phyloP scores from a whole-genome alignment of 2,329 filamentous ascomycete species.

The Diaporthe capsici region DNA sequence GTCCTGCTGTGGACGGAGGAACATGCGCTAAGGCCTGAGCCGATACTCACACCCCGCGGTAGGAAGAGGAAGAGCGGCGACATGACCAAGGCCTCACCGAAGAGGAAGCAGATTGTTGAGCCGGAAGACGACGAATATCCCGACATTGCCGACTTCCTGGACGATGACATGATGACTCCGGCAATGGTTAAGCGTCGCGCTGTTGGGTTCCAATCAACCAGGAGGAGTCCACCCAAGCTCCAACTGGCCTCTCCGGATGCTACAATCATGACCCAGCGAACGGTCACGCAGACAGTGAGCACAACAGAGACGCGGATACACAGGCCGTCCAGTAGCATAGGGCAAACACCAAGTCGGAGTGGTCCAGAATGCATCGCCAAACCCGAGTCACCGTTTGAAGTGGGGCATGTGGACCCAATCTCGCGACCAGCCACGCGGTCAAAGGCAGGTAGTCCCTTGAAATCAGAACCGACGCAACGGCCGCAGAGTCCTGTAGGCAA shows the following conservation, averaged over 20 bases:
- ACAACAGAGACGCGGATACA: constrained; percentile 43
- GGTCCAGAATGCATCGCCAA: constrained; percentile 13
- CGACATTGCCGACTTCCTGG: constrained; percentile 64
- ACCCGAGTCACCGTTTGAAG: constrained; percentile 39
- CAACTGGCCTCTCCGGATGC: constrained; percentile 35
- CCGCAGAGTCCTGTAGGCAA: not conserved
- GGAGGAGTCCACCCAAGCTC: constrained; percentile 41
- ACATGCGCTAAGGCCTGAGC: constrained; percentile 55
- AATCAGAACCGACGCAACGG: not conserved
- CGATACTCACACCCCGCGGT: constrained; percentile 53
- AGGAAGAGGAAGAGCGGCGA: constrained; percentile 69
- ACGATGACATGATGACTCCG: constrained; percentile 48
- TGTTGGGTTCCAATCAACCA: constrained; percentile 56
- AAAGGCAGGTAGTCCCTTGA: constrained; percentile 2
- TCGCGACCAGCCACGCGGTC: not conserved
- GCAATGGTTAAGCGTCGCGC: constrained; percentile 42
- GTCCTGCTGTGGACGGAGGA: constrained; percentile 60
- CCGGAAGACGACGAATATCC: constrained; percentile 62
- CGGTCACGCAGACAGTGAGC: constrained; percentile 44
- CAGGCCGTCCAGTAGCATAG: constrained; percentile 33
- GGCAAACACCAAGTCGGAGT: constrained; percentile 7
- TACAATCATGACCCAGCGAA: constrained; percentile 44
- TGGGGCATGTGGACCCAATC: not conserved
- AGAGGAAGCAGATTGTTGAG: constrained; percentile 44
- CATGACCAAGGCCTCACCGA: constrained; percentile 52